Percentiles rank a stretch among this genome's conserved stretches.
Conservation (phyloP, 768 basidiomycete species). For the Cystoderma amianthinum region DNA sequence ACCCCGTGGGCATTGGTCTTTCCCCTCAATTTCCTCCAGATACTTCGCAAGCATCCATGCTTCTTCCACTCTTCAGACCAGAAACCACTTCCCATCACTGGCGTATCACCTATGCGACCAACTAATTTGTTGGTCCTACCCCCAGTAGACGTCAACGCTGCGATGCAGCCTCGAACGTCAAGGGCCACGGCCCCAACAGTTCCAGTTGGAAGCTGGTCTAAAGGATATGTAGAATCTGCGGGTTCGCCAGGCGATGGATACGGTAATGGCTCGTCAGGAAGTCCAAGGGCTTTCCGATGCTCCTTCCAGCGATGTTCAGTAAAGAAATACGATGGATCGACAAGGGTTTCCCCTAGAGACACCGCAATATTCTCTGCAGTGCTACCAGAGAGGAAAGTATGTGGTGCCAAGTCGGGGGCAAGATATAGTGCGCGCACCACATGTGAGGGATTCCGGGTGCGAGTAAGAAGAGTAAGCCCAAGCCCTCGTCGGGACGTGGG, state of each 20-base stretch:
- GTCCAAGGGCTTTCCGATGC: constrained; percentile 64
- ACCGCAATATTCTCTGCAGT: constrained; percentile 58
- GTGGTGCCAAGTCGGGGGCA: constrained; percentile 51
- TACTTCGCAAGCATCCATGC: neutral
- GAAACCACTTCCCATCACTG: constrained; percentile 69
- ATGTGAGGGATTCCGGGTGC: constrained; percentile 64
- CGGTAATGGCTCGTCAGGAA: constrained; percentile 61
- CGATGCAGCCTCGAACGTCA: constrained; percentile 68
- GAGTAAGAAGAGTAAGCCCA: constrained; percentile 60
- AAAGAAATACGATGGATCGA: constrained; percentile 75
- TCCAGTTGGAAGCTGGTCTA: constrained; percentile 64
- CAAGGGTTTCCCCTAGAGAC: constrained; percentile 46
- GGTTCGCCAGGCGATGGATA: too few relatives aligned
- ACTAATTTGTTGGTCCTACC: constrained; percentile 80
- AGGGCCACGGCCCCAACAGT: constrained; percentile 85
- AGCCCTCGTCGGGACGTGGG: constrained; percentile 54
- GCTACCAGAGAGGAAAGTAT: constrained; percentile 63
- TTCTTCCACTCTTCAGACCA: constrained; percentile 78
- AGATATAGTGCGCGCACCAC: constrained; percentile 69
- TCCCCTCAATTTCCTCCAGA: constrained; percentile 10
- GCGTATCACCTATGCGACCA: constrained; percentile 81
- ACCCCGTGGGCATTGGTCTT: constrained; percentile 35
- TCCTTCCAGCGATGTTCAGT: constrained; percentile 72
- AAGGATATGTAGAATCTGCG: constrained; percentile 15
- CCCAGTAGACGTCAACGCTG: constrained; percentile 71